These are phyloP conservation scores for Erodium texanum DNA, from an alignment of 441 rosid genomes.

Conservation along the genomic window DNA sequence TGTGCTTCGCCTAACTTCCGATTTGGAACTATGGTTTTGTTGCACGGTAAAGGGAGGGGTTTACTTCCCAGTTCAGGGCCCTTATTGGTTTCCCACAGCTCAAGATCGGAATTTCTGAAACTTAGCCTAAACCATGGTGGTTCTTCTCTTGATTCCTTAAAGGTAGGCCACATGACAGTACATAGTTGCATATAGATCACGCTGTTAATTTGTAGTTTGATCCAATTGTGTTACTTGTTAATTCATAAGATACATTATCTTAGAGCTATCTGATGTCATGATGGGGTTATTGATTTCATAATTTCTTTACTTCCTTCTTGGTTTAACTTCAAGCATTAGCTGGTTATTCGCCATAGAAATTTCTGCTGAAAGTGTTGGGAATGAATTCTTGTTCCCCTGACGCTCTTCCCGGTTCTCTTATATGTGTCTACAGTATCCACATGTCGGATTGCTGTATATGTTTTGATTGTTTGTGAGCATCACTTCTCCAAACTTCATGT, in stretches of 20 bases:
- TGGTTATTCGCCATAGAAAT: background rate
- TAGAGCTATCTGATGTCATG: background rate
- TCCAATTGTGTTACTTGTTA: no score
- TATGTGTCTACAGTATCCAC: background rate
- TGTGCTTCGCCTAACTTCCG: background rate
- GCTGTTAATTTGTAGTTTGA: background rate
- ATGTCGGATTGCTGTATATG: background rate
- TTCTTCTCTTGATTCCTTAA: constrained; percentile 37
- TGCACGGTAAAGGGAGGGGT: constrained; percentile 5
- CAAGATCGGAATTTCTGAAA: constrained; percentile 22
- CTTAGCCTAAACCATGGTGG: constrained; percentile 21
- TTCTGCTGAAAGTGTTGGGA: background rate
- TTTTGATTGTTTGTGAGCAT: no score
- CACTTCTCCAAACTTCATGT: no score
- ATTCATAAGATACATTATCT: background rate
- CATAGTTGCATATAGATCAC: background rate
- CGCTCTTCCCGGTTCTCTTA: background rate
- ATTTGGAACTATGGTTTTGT: constrained; percentile 16
- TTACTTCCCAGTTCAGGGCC: constrained; percentile 14
- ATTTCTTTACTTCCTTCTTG: background rate
- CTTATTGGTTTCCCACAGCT: constrained; percentile 18
- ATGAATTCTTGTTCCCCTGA: background rate
- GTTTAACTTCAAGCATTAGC: background rate
- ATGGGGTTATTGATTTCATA: background rate
- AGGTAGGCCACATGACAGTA: constrained; percentile 29